Evolutionary conservation across 148 eudicot species (phyloP).

Genomic region (Salicornia ramosissima): DNA sequence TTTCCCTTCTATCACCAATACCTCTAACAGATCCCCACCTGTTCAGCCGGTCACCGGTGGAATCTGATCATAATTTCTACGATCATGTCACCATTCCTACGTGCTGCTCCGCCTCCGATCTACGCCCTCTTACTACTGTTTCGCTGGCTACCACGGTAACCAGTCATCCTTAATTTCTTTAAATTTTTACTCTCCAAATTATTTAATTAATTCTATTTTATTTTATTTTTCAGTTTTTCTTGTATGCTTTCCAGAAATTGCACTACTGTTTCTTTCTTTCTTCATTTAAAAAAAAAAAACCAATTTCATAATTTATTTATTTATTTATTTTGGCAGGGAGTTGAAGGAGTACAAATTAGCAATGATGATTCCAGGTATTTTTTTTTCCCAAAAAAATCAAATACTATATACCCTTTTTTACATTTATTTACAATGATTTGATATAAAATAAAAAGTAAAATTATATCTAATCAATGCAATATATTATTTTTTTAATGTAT

Average conservation of each 20-base stretch:
- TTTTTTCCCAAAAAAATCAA: too few relatives aligned
- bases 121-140: not conserved
- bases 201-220: not conserved
- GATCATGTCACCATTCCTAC: slow-evolving; percentile 28
- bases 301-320: not conserved
- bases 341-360: slow-evolving; percentile 1
- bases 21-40: slow-evolving; percentile 50
- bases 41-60: slow-evolving; percentile 35
- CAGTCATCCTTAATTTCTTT: too few relatives aligned
- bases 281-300: not conserved
- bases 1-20: slow-evolving; percentile 39
- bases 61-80: slow-evolving; percentile 20
- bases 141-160: not conserved
- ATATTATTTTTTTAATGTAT: too few relatives aligned
- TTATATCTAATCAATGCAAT: too few relatives aligned
- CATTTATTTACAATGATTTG: too few relatives aligned
- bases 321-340: not conserved
- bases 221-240: not conserved
- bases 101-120: slow-evolving; percentile 21
- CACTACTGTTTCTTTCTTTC: slow-evolving; percentile 4
- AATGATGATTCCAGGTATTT: slow-evolving; percentile 21
- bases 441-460: too few relatives aligned
- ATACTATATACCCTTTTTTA: too few relatives aligned
- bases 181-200: too few relatives aligned
- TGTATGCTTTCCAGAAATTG: slow-evolving; percentile 4